phyloP scores from a whole-genome alignment of 2,329 filamentous ascomycete genomes.

The Aspergillus tamarii region DNA sequence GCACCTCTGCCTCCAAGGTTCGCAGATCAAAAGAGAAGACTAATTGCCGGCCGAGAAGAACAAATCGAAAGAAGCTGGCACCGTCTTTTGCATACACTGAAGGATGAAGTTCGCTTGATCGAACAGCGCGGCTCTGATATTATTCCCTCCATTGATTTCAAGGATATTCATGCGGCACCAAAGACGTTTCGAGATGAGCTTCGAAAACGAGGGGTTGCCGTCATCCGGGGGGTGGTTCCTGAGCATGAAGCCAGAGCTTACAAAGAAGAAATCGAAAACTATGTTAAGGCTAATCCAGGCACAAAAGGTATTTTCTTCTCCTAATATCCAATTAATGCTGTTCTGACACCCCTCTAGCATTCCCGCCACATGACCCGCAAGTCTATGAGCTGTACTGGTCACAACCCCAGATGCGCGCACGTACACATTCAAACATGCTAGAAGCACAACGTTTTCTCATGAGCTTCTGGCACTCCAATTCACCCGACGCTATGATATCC shows the following conservation, averaged over 20 bases:
- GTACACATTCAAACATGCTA: slow-evolving; percentile 20
- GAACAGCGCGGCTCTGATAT: neutral
- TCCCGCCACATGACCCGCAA: neutral
- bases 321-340: neutral
- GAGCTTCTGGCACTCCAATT: neutral
- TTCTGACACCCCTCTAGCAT: neutral
- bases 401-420: slow-evolving; percentile 15
- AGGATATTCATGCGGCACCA: neutral
- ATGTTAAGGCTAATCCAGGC: neutral
- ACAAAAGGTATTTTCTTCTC: neutral
- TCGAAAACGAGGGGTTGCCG: neutral
- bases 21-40: neutral
- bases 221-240: neutral
- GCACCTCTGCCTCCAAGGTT: slow-evolving; percentile 11
- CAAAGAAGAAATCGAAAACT: neutral
- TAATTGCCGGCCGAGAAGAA: neutral
- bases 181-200: neutral
- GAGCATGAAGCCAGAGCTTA: neutral
- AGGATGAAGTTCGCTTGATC: neutral
- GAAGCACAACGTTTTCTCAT: slow-evolving; percentile 11
- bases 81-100: neutral
- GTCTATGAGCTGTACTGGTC: slow-evolving; percentile 21
- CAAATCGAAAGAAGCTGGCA: neutral
- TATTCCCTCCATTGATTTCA: neutral
- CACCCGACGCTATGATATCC: neutral